Conservation (phyloP, 768 basidiomycete species). For the Cantharellus anzutake region DNA sequence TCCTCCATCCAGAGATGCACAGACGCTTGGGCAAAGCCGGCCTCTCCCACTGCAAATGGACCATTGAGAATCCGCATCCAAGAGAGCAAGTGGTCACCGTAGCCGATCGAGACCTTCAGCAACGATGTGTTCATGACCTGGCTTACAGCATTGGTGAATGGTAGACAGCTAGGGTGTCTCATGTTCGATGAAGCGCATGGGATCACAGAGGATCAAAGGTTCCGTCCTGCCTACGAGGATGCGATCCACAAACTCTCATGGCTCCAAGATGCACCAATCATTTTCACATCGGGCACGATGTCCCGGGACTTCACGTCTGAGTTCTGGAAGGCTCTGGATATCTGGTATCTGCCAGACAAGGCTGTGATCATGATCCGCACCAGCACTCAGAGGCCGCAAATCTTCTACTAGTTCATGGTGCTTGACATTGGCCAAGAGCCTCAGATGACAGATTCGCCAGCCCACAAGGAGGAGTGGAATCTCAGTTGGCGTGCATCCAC, state of each 20-base stretch:
- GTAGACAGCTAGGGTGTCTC: neutral
- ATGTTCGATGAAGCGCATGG: neutral
- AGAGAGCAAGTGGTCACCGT: neutral
- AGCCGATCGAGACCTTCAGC: neutral
- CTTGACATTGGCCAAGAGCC: neutral
- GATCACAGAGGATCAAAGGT: neutral
- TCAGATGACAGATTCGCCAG: neutral
- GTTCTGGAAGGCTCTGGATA: neutral
- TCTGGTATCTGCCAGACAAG: neutral
- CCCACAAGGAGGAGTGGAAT: neutral
- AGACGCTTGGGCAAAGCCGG: neutral
- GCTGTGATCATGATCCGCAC: neutral
- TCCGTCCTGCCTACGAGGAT: neutral
- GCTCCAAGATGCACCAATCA: neutral
- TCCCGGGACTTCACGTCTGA: neutral
- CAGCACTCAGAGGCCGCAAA: neutral
- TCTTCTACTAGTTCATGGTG: neutral
- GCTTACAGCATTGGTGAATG: neutral
- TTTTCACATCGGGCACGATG: neutral
- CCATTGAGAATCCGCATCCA: neutral
- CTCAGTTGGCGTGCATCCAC: neutral
- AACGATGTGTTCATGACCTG: neutral
- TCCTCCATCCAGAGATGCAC: neutral
- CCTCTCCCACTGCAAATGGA: neutral
- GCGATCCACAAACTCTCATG: neutral